These are phyloP conservation scores for Kwoniella sp. DNA, from an alignment of 768 basidiomycete species.

Conservation along the genomic window DNA sequence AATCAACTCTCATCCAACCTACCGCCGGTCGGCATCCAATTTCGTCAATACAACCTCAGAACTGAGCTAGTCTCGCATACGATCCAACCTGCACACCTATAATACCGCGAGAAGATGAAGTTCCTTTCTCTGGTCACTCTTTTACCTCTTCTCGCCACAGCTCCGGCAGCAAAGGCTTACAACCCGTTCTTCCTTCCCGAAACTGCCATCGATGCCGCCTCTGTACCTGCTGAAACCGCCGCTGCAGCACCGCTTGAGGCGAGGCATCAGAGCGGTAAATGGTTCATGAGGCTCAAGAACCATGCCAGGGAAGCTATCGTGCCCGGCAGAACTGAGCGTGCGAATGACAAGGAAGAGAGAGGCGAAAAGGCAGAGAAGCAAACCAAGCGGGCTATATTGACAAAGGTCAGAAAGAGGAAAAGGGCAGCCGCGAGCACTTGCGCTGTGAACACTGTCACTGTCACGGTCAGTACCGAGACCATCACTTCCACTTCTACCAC, in stretches of 20 bases:
- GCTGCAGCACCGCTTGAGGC: neutral
- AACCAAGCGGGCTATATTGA: constrained; percentile 10
- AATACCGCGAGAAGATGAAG: constrained; percentile 16
- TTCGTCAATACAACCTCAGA: neutral
- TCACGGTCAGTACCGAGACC: constrained; percentile 10
- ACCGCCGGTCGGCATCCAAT: constrained; percentile 22
- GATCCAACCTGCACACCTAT: neutral
- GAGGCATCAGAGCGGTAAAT: constrained; percentile 11
- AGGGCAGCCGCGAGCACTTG: constrained; percentile 5
- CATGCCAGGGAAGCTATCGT: neutral
- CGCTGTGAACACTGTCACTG: constrained; percentile 10
- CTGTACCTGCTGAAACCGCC: neutral
- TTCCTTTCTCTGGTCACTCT: constrained; percentile 18
- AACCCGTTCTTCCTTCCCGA: constrained; percentile 16
- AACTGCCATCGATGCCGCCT: neutral
- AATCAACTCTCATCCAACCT: neutral
- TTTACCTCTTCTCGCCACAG: constrained; percentile 14
- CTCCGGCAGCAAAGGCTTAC: constrained; percentile 10
- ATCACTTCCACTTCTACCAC: constrained; percentile 7
- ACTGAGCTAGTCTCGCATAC: neutral
- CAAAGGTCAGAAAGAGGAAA: constrained; percentile 16
- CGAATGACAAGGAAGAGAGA: neutral
- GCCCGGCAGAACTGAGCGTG: neutral
- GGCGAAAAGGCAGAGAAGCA: neutral
- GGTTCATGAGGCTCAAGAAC: constrained; percentile 10